Conservation (phyloP, 345 rosid species). For the Anacardium occidentale region DNA sequence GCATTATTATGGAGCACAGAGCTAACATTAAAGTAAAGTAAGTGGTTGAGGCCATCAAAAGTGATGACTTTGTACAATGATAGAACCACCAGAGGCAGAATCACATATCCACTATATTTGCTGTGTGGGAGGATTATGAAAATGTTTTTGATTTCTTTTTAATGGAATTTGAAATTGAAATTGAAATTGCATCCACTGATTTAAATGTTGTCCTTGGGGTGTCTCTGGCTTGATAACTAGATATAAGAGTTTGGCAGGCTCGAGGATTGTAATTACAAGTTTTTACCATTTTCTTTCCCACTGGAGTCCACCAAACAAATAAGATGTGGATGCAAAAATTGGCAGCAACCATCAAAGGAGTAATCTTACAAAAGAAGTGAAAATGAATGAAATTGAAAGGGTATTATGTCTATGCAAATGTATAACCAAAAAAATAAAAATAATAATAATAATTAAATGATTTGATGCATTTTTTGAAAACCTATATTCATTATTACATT, state of each 20-base stretch:
- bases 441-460: no score
- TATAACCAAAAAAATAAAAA: no score
- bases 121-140: not conserved
- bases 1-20: not conserved
- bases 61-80: not conserved
- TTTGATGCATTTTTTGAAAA: no score
- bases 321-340: no score
- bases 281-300: no score
- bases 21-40: not conserved
- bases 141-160: not conserved
- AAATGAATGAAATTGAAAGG: no score
- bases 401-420: no score
- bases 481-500: no score
- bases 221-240: not conserved
- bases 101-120: not conserved
- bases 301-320: no score
- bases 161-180: conserved; percentile 3
- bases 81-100: not conserved
- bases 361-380: no score
- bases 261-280: not conserved
- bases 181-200: not conserved
- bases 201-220: not conserved
- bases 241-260: not conserved
- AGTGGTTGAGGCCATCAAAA: conserved; percentile 10
- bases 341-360: no score